Evolutionary conservation across 352 stramenopile genomes (phyloP).

Genomic region (Nothophytophthora sp.): DNA sequence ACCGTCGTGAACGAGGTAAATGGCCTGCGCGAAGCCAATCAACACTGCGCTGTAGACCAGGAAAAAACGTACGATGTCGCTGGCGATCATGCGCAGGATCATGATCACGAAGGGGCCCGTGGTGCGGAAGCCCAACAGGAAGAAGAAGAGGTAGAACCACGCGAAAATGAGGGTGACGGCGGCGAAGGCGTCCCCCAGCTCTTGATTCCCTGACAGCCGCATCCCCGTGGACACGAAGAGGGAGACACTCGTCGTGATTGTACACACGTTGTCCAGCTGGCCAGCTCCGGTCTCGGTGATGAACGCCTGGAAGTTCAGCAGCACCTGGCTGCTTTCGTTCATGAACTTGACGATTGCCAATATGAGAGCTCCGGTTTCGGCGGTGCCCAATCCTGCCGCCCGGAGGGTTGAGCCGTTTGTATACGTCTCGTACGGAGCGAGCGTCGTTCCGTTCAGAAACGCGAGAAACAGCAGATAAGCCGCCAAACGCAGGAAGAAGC

Average conservation of each 20-base stretch:
- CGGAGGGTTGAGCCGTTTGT: constrained; percentile 8
- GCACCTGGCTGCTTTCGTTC: constrained; percentile 54
- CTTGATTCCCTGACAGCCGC: constrained; percentile 14
- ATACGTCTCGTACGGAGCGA: constrained; percentile 45
- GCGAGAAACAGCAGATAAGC: constrained; percentile 40
- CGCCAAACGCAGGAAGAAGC: constrained; percentile 41
- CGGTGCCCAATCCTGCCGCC: constrained; percentile 28
- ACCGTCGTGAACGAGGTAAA: constrained; percentile 58
- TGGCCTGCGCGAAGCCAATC: constrained; percentile 49
- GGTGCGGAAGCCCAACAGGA: constrained; percentile 59
- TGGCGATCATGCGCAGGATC: constrained; percentile 64
- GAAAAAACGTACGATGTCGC: constrained; percentile 61
- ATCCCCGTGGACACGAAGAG: constrained; percentile 34
- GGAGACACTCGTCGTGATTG: constrained; percentile 33
- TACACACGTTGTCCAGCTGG: constrained; percentile 60
- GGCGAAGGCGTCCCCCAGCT: constrained; percentile 43
- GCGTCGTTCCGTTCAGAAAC: constrained; percentile 46
- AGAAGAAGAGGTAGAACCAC: constrained; percentile 73
- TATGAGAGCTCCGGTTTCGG: constrained; percentile 26
- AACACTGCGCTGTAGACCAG: constrained; percentile 58
- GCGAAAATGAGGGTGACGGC: constrained; percentile 51
- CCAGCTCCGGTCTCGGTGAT: constrained; percentile 41
- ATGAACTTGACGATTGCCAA: constrained; percentile 46
- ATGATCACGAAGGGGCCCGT: constrained; percentile 72
- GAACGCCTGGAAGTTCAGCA: constrained; percentile 45